Evolutionary conservation across 352 stramenopile genomes (phyloP).

Genomic region (Globisporangium alternatum): DNA sequence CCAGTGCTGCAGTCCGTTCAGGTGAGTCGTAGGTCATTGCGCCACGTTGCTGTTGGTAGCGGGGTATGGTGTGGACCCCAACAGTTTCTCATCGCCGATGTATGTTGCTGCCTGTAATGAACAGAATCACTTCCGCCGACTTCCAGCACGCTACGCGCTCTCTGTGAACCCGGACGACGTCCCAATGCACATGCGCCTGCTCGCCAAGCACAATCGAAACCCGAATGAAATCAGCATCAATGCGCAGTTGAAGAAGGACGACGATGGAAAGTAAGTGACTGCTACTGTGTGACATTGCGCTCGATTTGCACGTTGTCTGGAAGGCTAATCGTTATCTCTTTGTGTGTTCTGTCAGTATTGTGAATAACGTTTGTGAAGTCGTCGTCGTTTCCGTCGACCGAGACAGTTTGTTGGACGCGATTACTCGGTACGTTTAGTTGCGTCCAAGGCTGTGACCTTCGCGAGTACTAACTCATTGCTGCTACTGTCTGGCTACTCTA

Average conservation of each 20-base stretch:
- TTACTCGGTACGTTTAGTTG: constrained; percentile 37
- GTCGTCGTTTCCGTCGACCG: constrained; percentile 76
- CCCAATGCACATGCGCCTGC: constrained; percentile 83
- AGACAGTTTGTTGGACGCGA: constrained; percentile 79
- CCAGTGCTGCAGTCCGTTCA: constrained; percentile 83
- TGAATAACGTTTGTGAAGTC: constrained; percentile 78
- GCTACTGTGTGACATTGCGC: too few relatives aligned
- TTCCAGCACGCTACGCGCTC: constrained; percentile 81
- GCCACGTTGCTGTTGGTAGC: background rate
- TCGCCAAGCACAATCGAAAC: constrained; percentile 78
- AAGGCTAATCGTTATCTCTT: background rate
- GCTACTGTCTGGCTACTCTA: background rate
- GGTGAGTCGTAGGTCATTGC: constrained; percentile 15
- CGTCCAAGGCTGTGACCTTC: background rate
- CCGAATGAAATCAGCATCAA: constrained; percentile 82
- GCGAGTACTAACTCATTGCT: background rate
- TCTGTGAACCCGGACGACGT: constrained; percentile 86
- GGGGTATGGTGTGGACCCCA: background rate
- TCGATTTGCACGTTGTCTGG: background rate
- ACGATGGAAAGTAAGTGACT: constrained; percentile 74
- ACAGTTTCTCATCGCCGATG: background rate
- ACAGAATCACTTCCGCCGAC: constrained; percentile 68
- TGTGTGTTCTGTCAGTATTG: constrained; percentile 37
- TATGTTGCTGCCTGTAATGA: background rate
- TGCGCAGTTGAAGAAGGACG: constrained; percentile 81